Conservation (phyloP, 2,329 filamentous ascomycete species). For the Stromatinia cepivora region DNA sequence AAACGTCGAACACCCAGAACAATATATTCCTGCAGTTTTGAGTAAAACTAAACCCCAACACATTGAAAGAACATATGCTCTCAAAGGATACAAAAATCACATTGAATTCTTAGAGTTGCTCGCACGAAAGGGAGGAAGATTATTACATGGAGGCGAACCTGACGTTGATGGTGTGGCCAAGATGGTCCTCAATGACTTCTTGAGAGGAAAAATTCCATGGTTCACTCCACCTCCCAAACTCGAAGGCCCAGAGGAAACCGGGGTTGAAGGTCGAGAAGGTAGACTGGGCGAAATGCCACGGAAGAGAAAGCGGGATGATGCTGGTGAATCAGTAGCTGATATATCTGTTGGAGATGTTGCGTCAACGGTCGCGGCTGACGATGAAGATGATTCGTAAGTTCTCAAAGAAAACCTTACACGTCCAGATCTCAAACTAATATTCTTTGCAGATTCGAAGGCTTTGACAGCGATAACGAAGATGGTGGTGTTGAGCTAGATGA, state of each 20-base stretch:
- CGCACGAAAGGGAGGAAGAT: slow-evolving; percentile 80
- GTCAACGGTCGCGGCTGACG: slow-evolving; percentile 33
- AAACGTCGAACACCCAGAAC: slow-evolving; percentile 93
- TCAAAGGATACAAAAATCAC: slow-evolving; percentile 74
- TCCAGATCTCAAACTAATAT: neutral
- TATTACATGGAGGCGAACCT: slow-evolving; percentile 90
- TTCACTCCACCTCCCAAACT: slow-evolving; percentile 75
- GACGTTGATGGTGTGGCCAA: slow-evolving; percentile 94
- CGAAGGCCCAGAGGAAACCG: slow-evolving; percentile 52
- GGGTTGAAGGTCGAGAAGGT: slow-evolving; percentile 70
- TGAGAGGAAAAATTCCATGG: slow-evolving; percentile 95
- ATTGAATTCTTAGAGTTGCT: slow-evolving; percentile 84
- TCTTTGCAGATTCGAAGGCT: slow-evolving; percentile 48
- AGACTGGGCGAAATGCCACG: slow-evolving; percentile 82
- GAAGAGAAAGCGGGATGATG: slow-evolving; percentile 69
- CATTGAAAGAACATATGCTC: slow-evolving; percentile 88
- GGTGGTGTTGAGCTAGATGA: slow-evolving; percentile 37
- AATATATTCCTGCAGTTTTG: slow-evolving; percentile 87
- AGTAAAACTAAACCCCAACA: slow-evolving; percentile 80
- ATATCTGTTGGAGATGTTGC: slow-evolving; percentile 42
- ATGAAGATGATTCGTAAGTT: slow-evolving; percentile 34
- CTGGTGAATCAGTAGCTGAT: slow-evolving; percentile 51
- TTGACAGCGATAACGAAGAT: slow-evolving; percentile 49
- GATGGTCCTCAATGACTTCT: slow-evolving; percentile 95
- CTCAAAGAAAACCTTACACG: neutral